Percentiles rank a stretch among this genome's conserved stretches.
Conservation (phyloP, 2,329 filamentous ascomycete genomes). For the Aspergillus sp. region DNA sequence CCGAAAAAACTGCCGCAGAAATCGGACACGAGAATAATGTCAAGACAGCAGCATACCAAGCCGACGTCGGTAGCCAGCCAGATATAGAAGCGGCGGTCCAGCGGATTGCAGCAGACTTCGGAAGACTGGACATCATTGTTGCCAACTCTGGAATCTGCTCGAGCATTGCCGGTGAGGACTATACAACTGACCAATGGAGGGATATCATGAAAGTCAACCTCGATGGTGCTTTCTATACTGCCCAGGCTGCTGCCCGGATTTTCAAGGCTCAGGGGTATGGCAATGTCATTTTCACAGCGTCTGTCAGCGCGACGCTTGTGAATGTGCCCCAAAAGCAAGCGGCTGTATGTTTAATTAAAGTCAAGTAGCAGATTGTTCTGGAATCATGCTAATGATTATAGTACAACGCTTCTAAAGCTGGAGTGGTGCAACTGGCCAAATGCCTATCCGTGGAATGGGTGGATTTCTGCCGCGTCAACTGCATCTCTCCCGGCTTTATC, state of each 20-base stretch:
- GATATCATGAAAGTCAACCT: slow-evolving; percentile 34
- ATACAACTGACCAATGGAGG: slow-evolving; percentile 33
- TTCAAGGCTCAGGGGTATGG: slow-evolving; percentile 30
- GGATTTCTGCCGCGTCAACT: slow-evolving; percentile 34
- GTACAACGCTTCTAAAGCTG: slow-evolving; percentile 34
- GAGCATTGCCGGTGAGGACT: slow-evolving; percentile 30
- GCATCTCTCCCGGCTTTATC: slow-evolving; percentile 35
- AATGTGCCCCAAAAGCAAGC: slow-evolving; percentile 35
- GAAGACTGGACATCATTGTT: slow-evolving; percentile 39
- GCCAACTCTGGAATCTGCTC: slow-evolving; percentile 39
- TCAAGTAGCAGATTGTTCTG: no score
- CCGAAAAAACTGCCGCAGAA: slow-evolving; percentile 15
- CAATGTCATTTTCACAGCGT: slow-evolving; percentile 34
- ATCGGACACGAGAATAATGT: slow-evolving; percentile 22
- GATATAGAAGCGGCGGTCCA: slow-evolving; percentile 27
- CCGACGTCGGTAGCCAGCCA: slow-evolving; percentile 21
- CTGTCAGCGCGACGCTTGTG: slow-evolving; percentile 31
- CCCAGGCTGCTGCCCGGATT: slow-evolving; percentile 30
- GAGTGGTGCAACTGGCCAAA: slow-evolving; percentile 30
- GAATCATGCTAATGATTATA: slow-evolving; percentile 2
- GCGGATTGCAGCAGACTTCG: slow-evolving; percentile 33
- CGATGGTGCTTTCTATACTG: slow-evolving; percentile 33
- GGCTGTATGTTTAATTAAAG: slow-evolving; percentile 13
- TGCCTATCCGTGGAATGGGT: slow-evolving; percentile 34
- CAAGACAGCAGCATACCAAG: slow-evolving; percentile 26